A percentile compares a stretch with the other conserved stretches of the same genome.
These are phyloP conservation scores for Gryganskiella cystojenkinii DNA, from an alignment of 192 early-diverging fungal genomes.

Conservation along the genomic window DNA sequence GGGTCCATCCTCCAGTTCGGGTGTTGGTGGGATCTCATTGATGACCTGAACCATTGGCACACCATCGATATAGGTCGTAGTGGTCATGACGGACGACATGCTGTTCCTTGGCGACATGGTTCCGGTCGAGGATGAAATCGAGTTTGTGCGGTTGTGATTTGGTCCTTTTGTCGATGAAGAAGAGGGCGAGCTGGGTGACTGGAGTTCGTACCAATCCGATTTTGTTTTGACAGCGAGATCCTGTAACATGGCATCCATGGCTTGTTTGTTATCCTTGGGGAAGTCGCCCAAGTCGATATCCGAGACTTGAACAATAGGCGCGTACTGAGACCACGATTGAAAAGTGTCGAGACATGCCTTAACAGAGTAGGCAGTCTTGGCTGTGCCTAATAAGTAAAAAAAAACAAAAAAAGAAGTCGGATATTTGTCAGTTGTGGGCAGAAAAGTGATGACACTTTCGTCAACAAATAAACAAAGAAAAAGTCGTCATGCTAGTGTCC, in stretches of 20 bases:
- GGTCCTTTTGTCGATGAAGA: background rate
- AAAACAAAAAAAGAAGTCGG: background rate
- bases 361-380: constrained; percentile 37
- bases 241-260: constrained; percentile 42
- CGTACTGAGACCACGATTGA: constrained; percentile 23
- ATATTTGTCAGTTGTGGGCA: no score
- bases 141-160: constrained; percentile 15
- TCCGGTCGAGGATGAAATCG: constrained; percentile 8
- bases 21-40: constrained; percentile 49
- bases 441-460: no score
- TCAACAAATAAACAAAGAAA: constrained; percentile 3
- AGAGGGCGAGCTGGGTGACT: constrained; percentile 13
- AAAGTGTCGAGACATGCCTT: constrained; percentile 49
- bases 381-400: constrained; percentile 14
- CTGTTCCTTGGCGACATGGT: constrained; percentile 23
- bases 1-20: constrained; percentile 26
- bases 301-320: constrained; percentile 16
- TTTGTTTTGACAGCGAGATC: constrained; percentile 34
- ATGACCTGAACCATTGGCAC: constrained; percentile 29
- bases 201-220: constrained; percentile 43
- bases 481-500: background rate
- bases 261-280: constrained; percentile 47
- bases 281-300: constrained; percentile 44
- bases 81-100: constrained; percentile 28
- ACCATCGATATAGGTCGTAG: constrained; percentile 43